Percentiles rank a stretch among this genome's conserved stretches.
These are phyloP conservation scores for Rhizophagus prolifer DNA, from an alignment of 192 early-diverging fungal genomes.

Conservation along the genomic window DNA sequence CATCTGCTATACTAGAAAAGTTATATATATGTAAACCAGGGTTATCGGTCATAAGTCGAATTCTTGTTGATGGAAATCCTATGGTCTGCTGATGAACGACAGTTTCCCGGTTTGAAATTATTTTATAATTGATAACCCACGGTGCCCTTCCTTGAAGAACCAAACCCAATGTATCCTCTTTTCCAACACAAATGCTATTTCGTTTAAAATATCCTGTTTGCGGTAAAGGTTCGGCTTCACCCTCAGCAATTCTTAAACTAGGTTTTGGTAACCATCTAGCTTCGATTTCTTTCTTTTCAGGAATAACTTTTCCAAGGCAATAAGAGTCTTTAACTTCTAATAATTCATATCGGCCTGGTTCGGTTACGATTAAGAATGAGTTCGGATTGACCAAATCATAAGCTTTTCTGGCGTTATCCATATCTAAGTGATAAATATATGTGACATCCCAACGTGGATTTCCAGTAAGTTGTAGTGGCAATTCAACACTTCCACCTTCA, in stretches of 20 bases:
- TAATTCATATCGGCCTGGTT: constrained; percentile 44
- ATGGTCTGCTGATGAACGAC: constrained; percentile 6
- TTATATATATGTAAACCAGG: constrained; percentile 38
- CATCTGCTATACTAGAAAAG: constrained; percentile 41
- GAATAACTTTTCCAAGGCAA: constrained; percentile 41
- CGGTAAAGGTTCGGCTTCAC: constrained; percentile 26
- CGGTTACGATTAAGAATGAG: constrained; percentile 30
- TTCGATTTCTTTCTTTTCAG: constrained; percentile 24
- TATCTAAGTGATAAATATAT: constrained; percentile 33
- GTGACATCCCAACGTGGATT: constrained; percentile 43
- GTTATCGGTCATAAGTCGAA: constrained; percentile 36
- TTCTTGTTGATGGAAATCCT: constrained; percentile 31
- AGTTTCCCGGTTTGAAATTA: background rate
- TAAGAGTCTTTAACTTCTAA: constrained; percentile 40
- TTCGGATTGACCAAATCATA: constrained; percentile 33
- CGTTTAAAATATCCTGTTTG: constrained; percentile 31
- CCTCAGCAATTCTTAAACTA: constrained; percentile 27
- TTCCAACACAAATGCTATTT: constrained; percentile 37
- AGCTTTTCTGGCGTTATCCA: constrained; percentile 1
- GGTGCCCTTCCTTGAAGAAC: constrained; percentile 35
- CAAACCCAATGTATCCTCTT: constrained; percentile 36
- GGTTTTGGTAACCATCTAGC: constrained; percentile 35
- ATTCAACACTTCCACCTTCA: constrained; percentile 33
- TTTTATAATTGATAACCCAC: constrained; percentile 11
- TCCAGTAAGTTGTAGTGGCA: constrained; percentile 47